Base-by-base conservation (phyloP, 345 rosid genomes). In the Lenwebbia sp. region DNA sequence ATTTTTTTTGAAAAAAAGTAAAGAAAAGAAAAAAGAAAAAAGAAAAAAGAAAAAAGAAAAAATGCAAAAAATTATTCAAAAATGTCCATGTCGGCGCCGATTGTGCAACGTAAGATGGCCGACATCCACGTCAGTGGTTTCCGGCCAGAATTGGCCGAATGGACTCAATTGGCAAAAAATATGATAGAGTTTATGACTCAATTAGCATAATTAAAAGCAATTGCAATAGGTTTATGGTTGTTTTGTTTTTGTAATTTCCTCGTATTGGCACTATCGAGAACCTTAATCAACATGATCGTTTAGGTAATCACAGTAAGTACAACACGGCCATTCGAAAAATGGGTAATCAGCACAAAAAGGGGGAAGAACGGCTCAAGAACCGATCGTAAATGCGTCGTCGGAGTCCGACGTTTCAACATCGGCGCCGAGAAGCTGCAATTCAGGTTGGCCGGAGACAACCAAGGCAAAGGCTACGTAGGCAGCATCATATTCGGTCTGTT, bases 31-130 rank as follows among this genome's bases (percentile, higher is more conserved):
- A n/a, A n/a, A n/a, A 47, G 0, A 47, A 47, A 47, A 47, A 47
- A 6, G 3, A 11, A 50, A 50, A 50, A 10, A 47, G 0, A 47
- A 47, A 47, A 47, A 47, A 6, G 3, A 11, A 50, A 50, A 50
- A 10, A 10, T 49, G 10, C 10, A 49, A 50, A 50, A 50, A 10
- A 50, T 11, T 50, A 50, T 50, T 50, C 0, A 50, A 50, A 12
- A 50, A 11, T 50, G 14, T 50, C 14, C 0, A 50, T 4, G 52
- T 11, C 1, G 12, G 2, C 0, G 12, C 1, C 51, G 13, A 49
- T 11, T 3, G 13, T 11, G 50, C 3, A 9, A 11, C 13, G 3
- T 49, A 49, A 3, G 13, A 49, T 1, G 12, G 0, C 2, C 0
- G 51, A 10, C 13, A 49, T 11, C 7, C 13, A 49, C 12, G 51